A percentile compares a stretch with the other conserved stretches of the same genome.
Evolutionary conservation across 2,329 filamentous ascomycete species (phyloP).

Genomic region (Aspergillus floridensis): DNA sequence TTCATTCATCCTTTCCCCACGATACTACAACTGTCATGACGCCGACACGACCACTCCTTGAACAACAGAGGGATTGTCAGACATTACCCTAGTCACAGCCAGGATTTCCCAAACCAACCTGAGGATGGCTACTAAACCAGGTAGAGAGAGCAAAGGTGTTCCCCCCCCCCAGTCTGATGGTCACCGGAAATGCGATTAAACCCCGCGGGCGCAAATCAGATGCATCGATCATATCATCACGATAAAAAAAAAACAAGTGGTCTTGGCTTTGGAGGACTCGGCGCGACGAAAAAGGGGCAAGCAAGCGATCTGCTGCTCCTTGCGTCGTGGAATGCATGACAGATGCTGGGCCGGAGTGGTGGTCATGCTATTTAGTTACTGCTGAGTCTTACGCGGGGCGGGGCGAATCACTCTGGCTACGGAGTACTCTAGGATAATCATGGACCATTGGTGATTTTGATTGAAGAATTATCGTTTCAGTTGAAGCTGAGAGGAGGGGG

Average conservation of each 20-base stretch:
- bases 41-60: background rate
- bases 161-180: background rate
- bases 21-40: background rate
- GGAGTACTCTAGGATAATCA: background rate
- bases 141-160: too few relatives aligned
- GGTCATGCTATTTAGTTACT: background rate
- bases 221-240: background rate
- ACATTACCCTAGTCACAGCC: background rate
- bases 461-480: background rate
- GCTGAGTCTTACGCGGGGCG: background rate
- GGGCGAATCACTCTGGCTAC: background rate
- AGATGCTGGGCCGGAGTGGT: constrained; percentile 13
- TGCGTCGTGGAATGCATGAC: constrained; percentile 19
- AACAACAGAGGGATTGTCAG: background rate
- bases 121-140: too few relatives aligned
- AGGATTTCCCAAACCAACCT: background rate
- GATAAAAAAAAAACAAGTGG: background rate
- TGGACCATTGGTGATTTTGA: background rate
- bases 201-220: background rate
- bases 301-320: constrained; percentile 14
- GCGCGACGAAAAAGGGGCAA: constrained; percentile 10
- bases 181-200: background rate
- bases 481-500: background rate
- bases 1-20: background rate
- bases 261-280: background rate